A percentile compares a stretch with the other conserved stretches of the same genome.
Evolutionary conservation across 129 eudicot species (phyloP).

Genomic region (Rutidosis leptorrhynchoides): DNA sequence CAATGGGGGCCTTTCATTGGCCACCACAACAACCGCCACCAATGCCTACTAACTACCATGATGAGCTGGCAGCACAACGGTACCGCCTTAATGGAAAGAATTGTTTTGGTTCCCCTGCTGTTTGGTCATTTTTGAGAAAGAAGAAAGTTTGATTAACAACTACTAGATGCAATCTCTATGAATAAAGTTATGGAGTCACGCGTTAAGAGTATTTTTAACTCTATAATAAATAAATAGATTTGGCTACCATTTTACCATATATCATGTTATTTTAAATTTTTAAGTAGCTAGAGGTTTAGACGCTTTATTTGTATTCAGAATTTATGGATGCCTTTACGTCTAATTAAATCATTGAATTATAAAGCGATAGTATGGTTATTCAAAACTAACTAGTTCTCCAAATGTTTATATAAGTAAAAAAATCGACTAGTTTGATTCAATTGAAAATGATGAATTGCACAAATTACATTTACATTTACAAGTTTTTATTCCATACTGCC

Average conservation of each 20-base stretch:
- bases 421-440: too few species aligned
- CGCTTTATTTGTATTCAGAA: not conserved
- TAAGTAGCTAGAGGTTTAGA: not conserved
- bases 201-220: not conserved
- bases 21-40: conserved; percentile 29
- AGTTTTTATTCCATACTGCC: too few species aligned
- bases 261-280: not conserved
- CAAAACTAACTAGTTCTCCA: too few species aligned
- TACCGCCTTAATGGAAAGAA: conserved; percentile 24
- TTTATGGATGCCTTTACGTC: not conserved
- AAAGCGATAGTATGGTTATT: not conserved
- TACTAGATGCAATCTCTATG: not conserved
- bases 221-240: not conserved
- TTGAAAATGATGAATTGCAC: too few species aligned
- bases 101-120: conserved; percentile 17
- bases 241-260: not conserved
- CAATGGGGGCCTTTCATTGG: conserved; percentile 69
- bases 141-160: conserved; percentile 25
- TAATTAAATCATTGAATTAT: not conserved
- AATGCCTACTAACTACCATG: conserved; percentile 13
- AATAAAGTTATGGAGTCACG: conserved; percentile 10
- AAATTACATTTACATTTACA: too few species aligned
- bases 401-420: too few species aligned
- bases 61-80: conserved; percentile 14
- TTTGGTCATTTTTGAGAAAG: conserved; percentile 32